Conservation (phyloP, 306 rosid genomes). For the Gastrolobium bilobum region DNA sequence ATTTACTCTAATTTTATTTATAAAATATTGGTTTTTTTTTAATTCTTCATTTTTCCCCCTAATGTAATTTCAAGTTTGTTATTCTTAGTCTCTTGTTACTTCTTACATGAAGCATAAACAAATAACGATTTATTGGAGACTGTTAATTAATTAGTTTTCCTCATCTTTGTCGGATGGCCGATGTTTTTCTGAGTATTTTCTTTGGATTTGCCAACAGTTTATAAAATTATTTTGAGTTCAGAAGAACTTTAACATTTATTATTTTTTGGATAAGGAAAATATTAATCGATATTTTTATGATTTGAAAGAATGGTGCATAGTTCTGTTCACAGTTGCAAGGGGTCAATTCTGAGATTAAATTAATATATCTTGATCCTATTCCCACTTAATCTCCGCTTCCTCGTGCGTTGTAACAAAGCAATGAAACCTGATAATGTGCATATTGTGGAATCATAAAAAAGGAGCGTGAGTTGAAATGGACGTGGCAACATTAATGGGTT, state of each 20-base stretch:
- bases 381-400: conserved; percentile 26
- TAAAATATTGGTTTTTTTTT: too few relatives aligned
- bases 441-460: conserved; percentile 21
- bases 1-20: too few relatives aligned
- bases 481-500: conserved; percentile 33
- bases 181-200: background rate
- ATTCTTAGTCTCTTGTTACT: too few relatives aligned
- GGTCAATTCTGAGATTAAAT: conserved; percentile 8
- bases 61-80: too few relatives aligned
- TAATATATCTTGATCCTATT: conserved; percentile 11
- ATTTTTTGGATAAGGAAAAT: background rate
- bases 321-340: background rate
- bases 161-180: background rate
- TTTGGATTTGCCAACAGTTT: background rate
- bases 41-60: too few relatives aligned
- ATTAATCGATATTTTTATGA: background rate
- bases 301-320: conserved; percentile 8
- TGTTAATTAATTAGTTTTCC: too few relatives aligned
- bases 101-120: too few relatives aligned
- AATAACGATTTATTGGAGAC: too few relatives aligned
- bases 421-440: conserved; percentile 25
- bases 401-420: conserved; percentile 43
- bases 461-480: conserved; percentile 26
- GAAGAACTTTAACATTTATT: too few relatives aligned
- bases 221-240: background rate